Conservation (phyloP, 352 stramenopile species). For the Phytophthora meadii region DNA sequence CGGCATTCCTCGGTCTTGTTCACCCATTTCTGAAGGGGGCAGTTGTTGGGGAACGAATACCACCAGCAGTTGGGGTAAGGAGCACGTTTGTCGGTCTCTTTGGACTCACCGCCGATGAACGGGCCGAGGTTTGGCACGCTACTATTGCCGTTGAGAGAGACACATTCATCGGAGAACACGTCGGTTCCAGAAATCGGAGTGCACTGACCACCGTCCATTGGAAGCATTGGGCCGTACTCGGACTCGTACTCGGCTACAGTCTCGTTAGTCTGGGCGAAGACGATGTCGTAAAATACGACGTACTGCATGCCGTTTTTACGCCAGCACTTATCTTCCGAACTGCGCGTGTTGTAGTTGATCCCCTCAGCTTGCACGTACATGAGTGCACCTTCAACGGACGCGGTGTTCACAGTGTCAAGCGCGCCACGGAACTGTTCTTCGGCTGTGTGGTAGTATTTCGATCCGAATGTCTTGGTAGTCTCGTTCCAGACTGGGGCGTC, state of each 20-base stretch:
- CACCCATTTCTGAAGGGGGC: slow-evolving; percentile 45
- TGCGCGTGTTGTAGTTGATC: slow-evolving; percentile 57
- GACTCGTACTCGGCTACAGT: slow-evolving; percentile 41
- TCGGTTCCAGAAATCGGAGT: slow-evolving; percentile 37
- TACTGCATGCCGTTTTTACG: slow-evolving; percentile 80
- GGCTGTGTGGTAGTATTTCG: slow-evolving; percentile 18
- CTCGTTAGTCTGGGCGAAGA: slow-evolving; percentile 55
- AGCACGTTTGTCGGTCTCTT: slow-evolving; percentile 46
- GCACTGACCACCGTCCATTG: slow-evolving; percentile 67
- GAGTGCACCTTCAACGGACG: slow-evolving; percentile 75
- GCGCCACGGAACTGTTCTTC: slow-evolving; percentile 40
- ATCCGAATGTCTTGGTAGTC: slow-evolving; percentile 24
- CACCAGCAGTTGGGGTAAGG: slow-evolving; percentile 64
- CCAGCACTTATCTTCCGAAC: slow-evolving; percentile 37
- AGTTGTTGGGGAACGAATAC: slow-evolving; percentile 76
- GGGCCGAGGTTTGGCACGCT: slow-evolving; percentile 39
- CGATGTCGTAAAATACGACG: slow-evolving; percentile 77
- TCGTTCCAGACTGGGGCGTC: slow-evolving; percentile 45
- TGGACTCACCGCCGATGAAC: slow-evolving; percentile 44
- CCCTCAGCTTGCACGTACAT: slow-evolving; percentile 86
- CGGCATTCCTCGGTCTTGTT: slow-evolving; percentile 26
- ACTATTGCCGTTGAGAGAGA: slow-evolving; percentile 33
- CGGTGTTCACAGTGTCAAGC: slow-evolving; percentile 81
- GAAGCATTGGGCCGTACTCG: slow-evolving; percentile 53
- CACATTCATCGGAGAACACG: slow-evolving; percentile 19